These are phyloP conservation scores for Trichoderma breve DNA, from an alignment of 2,329 filamentous ascomycete genomes.

Conservation along the genomic window DNA sequence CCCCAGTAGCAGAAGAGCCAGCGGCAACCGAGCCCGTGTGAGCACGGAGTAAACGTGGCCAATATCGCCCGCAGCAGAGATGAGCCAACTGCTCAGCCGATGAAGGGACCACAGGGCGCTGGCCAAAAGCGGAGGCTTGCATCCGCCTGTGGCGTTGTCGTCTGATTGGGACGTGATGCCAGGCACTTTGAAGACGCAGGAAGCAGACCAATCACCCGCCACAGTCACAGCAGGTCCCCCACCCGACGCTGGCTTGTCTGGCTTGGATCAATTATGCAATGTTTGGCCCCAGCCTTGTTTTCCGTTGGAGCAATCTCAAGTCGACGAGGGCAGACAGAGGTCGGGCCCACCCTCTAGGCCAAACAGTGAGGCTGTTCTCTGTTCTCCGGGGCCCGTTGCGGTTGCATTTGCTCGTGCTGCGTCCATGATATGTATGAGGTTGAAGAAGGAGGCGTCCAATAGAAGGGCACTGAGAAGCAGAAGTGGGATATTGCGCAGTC, in stretches of 20 bases:
- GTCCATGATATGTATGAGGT: constrained; percentile 15
- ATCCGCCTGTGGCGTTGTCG: constrained; percentile 19
- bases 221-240: background rate
- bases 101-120: constrained; percentile 17
- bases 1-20: background rate
- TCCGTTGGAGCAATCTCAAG: constrained; percentile 16
- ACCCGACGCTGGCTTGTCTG: background rate
- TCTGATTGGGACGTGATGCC: constrained; percentile 23
- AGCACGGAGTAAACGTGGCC: constrained; percentile 18
- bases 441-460: constrained; percentile 24
- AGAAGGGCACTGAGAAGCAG: constrained; percentile 2
- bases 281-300: constrained; percentile 18
- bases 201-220: background rate
- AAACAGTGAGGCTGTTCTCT: constrained; percentile 25
- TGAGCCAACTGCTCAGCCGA: constrained; percentile 19
- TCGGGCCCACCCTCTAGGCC: constrained; percentile 7
- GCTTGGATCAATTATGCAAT: constrained; percentile 7
- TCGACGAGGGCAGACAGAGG: constrained; percentile 2
- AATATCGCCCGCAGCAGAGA: constrained; percentile 21
- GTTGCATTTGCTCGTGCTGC: background rate
- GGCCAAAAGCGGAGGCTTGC: constrained; percentile 24
- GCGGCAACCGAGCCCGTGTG: background rate
- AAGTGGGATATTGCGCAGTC: constrained; percentile 17
- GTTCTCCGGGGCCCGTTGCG: constrained; percentile 15
- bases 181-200: constrained; percentile 13